Base-by-base conservation (phyloP, 2,329 filamentous ascomycete genomes). In the Chaetomiaceae sp. region DNA sequence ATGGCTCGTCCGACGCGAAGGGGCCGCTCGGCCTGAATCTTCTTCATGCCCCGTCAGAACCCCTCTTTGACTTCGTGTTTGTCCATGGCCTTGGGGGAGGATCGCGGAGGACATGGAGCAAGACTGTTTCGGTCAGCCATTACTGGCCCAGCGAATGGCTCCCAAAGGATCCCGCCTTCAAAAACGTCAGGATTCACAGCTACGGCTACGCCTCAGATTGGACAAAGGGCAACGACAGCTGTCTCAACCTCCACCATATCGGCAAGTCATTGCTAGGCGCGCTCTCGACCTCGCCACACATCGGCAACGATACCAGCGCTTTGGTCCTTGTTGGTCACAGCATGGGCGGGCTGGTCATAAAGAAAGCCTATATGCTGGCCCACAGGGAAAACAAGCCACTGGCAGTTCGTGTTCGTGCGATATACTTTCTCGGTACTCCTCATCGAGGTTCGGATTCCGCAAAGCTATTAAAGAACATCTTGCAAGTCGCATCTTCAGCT, bases 291-390 rank as follows among this genome's bases (percentile, higher is more conserved):
- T 40, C 38, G n/a, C 38, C 26, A 30, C 15, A 24, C 38, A 19
- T 34, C 17, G 32, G 3, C 32, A 15, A 34, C 32, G 38, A 52
- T 24, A 17, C 4, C 17, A 41, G 27, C 11, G 8, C 38, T 11
- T 17, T 41, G 10, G 15, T 41, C 11, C 29, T 45, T 7, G 30
- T 67, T 12, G 64, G 60, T 2, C 65, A 68, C 46, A 66, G 63
- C 27, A 60, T 67, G 56, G 64, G 63, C 2, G 62, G 62, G 6
- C 52, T 67, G 11, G 56, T 67, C 2, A 62, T 65, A 11, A 65
- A 65, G 38, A 61, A 61, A 47, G 59, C 56, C 2, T 63, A 57
- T 45, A 56, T 63, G 9, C 45, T 61, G 1, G 61, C 58, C 3
- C 45, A 43, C 14, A 49, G 58, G 33, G 53, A 57, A 2, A 50